Evolutionary conservation across 768 basidiomycete genomes (phyloP).

Genomic region (Suillus luteus): DNA sequence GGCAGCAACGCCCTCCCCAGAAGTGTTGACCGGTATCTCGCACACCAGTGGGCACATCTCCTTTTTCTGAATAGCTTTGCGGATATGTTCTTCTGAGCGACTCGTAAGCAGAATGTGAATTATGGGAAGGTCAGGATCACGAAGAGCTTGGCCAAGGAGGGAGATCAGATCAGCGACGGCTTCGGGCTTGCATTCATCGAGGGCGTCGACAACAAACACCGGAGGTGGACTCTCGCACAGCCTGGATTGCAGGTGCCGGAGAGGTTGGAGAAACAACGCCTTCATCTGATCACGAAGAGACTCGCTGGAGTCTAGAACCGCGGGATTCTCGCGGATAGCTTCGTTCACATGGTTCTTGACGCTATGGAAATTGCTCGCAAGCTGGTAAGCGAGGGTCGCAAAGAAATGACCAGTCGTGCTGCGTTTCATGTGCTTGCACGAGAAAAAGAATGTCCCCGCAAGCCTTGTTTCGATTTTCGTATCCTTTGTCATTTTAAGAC

Average conservation of each 20-base stretch:
- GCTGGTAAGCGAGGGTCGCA: not conserved
- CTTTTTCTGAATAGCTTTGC: too few species aligned
- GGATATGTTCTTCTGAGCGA: too few species aligned
- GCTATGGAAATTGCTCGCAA: not conserved
- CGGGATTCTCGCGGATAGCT: not conserved
- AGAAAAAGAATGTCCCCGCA: constrained; percentile 2
- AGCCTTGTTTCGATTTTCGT: not conserved
- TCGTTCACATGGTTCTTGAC: not conserved
- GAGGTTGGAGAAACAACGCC: not conserved
- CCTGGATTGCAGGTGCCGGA: not conserved
- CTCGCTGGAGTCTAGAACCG: not conserved
- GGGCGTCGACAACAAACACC: not conserved
- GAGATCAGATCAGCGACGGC: too few species aligned
- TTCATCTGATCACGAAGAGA: not conserved
- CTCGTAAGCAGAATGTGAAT: too few species aligned
- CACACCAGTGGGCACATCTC: not conserved
- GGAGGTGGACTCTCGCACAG: not conserved
- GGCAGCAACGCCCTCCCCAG: not conserved
- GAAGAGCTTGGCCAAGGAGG: too few species aligned
- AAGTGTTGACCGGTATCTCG: not conserved
- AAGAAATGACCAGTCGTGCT: not conserved
- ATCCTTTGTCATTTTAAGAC: not conserved
- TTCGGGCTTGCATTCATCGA: not conserved
- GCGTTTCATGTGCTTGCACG: not conserved
- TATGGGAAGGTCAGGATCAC: too few species aligned